Conservation (phyloP, 495 filamentous ascomycete species). For the Trypethelium eluteriae region DNA sequence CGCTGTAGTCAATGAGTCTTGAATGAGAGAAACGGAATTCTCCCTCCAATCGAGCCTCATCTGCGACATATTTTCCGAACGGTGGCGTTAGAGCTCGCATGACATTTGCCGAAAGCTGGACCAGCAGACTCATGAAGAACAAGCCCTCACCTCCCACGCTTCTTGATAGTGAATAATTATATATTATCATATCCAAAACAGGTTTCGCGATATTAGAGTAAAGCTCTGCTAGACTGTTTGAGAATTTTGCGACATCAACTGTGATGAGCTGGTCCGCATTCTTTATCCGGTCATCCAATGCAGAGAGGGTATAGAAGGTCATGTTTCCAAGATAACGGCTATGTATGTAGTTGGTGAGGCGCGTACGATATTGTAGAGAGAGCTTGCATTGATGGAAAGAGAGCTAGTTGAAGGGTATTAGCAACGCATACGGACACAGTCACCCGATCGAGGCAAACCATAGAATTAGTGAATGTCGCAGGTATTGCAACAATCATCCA, state of each 20-base stretch:
- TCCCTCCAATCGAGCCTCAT: conserved; percentile 88
- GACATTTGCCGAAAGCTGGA: conserved; percentile 82
- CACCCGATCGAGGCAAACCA: conserved; percentile 54
- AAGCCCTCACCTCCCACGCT: conserved; percentile 91
- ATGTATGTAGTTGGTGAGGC: conserved; percentile 87
- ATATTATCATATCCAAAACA: conserved; percentile 87
- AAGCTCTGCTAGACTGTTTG: conserved; percentile 85
- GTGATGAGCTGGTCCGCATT: conserved; percentile 97
- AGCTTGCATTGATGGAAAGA: conserved; percentile 96
- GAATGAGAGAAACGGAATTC: conserved; percentile 96
- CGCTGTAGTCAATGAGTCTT: conserved; percentile 84
- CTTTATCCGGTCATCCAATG: conserved; percentile 94
- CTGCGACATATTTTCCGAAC: conserved; percentile 95
- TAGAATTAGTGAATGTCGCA: conserved; percentile 97
- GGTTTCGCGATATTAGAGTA: conserved; percentile 98
- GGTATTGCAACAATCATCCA: conserved; percentile 99
- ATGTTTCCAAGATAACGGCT: conserved; percentile 88
- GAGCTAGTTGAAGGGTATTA: conserved; percentile 63
- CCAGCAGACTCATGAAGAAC: conserved; percentile 86
- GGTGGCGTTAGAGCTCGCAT: conserved; percentile 96
- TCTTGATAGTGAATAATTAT: conserved; percentile 85
- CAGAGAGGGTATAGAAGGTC: conserved; percentile 95
- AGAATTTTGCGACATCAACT: conserved; percentile 92
- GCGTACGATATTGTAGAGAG: conserved; percentile 81
- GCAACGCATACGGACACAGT: background rate